phyloP scores from a whole-genome alignment of 163 green algal species.

The Volvox carteri region DNA sequence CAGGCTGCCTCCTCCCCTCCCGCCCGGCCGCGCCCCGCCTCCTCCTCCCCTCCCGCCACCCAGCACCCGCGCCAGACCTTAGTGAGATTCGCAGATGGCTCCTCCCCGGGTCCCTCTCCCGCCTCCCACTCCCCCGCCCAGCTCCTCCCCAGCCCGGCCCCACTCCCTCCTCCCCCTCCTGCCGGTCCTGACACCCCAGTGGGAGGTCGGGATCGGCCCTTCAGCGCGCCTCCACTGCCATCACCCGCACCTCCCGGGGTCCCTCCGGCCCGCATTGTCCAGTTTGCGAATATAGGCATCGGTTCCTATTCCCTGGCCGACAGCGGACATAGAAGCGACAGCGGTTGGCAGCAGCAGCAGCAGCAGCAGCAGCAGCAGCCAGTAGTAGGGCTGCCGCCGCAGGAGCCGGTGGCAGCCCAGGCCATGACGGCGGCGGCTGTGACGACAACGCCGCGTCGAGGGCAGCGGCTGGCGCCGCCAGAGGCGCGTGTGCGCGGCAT shows the following conservation, averaged over 20 bases:
- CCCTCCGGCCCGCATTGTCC: neutral
- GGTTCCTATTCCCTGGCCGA: neutral
- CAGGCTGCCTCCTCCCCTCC: too few relatives aligned
- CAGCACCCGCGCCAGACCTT: too few relatives aligned
- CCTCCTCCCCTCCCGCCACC: too few relatives aligned
- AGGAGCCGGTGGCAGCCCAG: neutral
- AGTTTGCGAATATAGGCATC: neutral
- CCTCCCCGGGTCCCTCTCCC: too few relatives aligned
- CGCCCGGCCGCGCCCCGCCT: too few relatives aligned
- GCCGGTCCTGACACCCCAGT: neutral
- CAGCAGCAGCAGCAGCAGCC: slow-evolving; percentile 12
- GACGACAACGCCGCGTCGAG: neutral
- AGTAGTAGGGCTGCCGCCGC: neutral
- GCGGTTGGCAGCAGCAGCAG: slow-evolving; percentile 11
- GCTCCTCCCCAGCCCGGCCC: neutral
- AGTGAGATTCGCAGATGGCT: too few relatives aligned
- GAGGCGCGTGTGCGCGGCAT: slow-evolving; percentile 37
- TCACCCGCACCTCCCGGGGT: neutral
- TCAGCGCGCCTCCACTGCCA: neutral
- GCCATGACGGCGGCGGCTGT: neutral
- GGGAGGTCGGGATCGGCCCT: neutral
- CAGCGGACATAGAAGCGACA: too few relatives aligned
- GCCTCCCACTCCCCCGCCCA: neutral
- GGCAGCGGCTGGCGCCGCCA: slow-evolving; percentile 24
- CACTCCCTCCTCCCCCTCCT: neutral